Base-by-base conservation (phyloP, 352 stramenopile genomes). In the Phytophthora agathidicida region DNA sequence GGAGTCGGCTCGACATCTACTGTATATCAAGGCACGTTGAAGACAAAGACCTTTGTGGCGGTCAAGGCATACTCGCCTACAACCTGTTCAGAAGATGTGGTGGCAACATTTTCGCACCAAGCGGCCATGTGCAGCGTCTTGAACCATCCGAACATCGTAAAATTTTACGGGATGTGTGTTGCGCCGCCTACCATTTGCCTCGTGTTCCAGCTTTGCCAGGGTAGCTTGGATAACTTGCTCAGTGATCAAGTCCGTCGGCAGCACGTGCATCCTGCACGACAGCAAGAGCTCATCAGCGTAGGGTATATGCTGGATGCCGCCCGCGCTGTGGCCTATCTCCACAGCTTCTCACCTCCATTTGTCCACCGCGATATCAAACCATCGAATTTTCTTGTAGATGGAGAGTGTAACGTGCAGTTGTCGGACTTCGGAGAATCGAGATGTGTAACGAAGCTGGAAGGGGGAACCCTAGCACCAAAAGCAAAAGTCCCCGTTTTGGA, bases 311-410 rank as follows among this genome's bases (percentile, higher is more conserved):
- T 81, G 6, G 73, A 86, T 47, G 73, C 72, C 0, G 68, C 71
- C 54, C 63, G 73, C 24, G 73, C 73, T 6, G 61, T 86, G 8
- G 71, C 73, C 7, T 84, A 81, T 49, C 46, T 86, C 7, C 76
- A 86, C 43, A 76, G 67, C 8, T 85, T 85, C 36, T 70, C 55
- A 14, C 73, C 71, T 37, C 52, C 73, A 9, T 71, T 82, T 38
- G 37, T 83, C 8, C 76, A 86, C 30, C 55, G 74, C n/a, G 71
- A 76, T 27, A 73, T 84, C 28, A 63, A 78, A 22, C 70, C 71
- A n/a, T 60, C 43, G 17, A 86, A 77, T 27, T 82, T 78, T 24
- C 42, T 82, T 2, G 55, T 86, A 7, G 73, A 84, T 26, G 53
- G 47, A 13, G 51, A 64, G 6, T 65, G 61, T 45, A 68, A 63